Base-by-base conservation (phyloP, 805 yeast species). In the Tetrapisispora iriomotensis region DNA sequence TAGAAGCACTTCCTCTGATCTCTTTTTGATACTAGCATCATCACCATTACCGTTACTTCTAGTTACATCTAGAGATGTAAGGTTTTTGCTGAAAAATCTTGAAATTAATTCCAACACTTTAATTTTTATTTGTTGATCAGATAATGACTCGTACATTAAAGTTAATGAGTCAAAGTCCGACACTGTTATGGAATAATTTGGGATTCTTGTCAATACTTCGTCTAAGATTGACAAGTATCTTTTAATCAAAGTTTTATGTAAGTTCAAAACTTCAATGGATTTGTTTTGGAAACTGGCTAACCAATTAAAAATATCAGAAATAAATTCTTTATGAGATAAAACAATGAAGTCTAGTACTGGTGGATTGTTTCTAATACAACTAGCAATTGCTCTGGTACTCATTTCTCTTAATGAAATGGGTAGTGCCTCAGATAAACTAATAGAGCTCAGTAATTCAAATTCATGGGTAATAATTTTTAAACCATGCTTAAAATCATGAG, bases 341-440 rank as follows among this genome's bases (percentile, higher is more conserved):
- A 49, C 52, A 12, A 71, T 61, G 39, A 65, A 65, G 2, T 58
- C 57, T 2, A 70, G 45, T 0, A 87, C 86, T 2, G 71, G 72
- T 2, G 75, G 77, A 53, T 87, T 87, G 55, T 86, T 86, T 49
- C 95, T 69, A 33, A 86, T 58, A 4, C 88, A 60, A 5, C 84
- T 69, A 0, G 82, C 79, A 42, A 87, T 64, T 22, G 81, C 65
- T 44, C 86, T 66, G 12, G 76, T 71, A 1, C 77, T 57, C 32
- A 71, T 49, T 41, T 85, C 92, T 41, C 68, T 64, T 19, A 61
- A 34, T 0, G 46, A 29, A 6, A 43, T 15, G 6, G 56, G 53
- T 2, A 51, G 40, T 12, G 40, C 36, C 1, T 42, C 44, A 24
- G 46, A 41, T 3, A 50, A 44, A 8, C 48, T 36, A 1, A 57